Evolutionary conservation across 1,284 basidiomycete species (phyloP).

Genomic region (Puccinia hordei): DNA sequence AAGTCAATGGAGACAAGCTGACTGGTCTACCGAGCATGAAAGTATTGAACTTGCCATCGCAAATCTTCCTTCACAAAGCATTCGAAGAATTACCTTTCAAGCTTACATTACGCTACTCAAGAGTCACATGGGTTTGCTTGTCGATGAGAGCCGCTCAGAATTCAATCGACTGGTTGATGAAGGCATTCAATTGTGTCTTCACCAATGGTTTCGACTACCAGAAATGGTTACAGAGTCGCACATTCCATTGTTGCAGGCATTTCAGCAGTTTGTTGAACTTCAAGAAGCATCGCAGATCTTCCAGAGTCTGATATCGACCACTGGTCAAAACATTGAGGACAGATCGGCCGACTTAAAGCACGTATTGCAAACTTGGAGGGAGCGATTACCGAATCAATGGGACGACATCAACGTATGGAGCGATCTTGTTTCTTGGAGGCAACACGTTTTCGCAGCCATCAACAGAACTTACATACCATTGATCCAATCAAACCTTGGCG

Average conservation of each 20-base stretch:
- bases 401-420: slow-evolving; percentile 99
- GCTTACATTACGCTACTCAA: slow-evolving; percentile 82
- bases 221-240: slow-evolving; percentile 84
- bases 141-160: slow-evolving; percentile 61
- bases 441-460: slow-evolving; percentile 86
- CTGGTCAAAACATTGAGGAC: slow-evolving; percentile 84
- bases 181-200: slow-evolving; percentile 91
- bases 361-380: slow-evolving; percentile 94
- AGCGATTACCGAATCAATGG: slow-evolving; percentile 90
- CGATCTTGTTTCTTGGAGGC: slow-evolving; percentile 95
- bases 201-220: slow-evolving; percentile 93
- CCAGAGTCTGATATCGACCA: slow-evolving; percentile 83
- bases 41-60: slow-evolving; percentile 81
- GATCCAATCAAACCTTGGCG: slow-evolving; percentile 64
- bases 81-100: slow-evolving; percentile 91
- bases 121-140: slow-evolving; percentile 60
- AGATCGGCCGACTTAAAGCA: slow-evolving; percentile 93
- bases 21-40: slow-evolving; percentile 81
- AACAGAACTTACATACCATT: slow-evolving; percentile 95
- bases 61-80: slow-evolving; percentile 77
- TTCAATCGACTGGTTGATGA: slow-evolving; percentile 89
- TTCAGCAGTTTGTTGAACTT: slow-evolving; percentile 98
- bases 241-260: slow-evolving; percentile 90
- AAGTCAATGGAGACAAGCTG: slow-evolving; percentile 90
- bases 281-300: slow-evolving; percentile 92